Conservation (phyloP, 805 yeast species). For the Kazachstania kunashirensis region DNA sequence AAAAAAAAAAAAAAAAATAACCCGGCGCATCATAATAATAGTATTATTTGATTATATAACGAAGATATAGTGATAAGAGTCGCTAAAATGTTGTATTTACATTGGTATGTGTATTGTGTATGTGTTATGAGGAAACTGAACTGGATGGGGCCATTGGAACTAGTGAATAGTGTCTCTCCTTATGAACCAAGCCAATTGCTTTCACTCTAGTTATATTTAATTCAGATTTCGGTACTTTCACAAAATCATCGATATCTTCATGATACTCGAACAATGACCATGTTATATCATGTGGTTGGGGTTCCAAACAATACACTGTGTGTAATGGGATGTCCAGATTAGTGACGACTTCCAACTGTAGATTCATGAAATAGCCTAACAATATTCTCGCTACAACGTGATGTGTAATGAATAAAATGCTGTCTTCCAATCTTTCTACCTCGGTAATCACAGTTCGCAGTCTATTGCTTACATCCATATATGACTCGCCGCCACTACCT, state of each 20-base stretch:
- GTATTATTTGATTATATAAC: too few species aligned
- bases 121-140: background rate
- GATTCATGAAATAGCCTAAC: conserved; percentile 79
- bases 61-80: too few species aligned
- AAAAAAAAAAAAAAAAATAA: too few species aligned
- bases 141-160: conserved; percentile 62
- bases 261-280: conserved; percentile 85
- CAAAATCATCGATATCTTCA: conserved; percentile 69
- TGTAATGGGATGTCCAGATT: conserved; percentile 90
- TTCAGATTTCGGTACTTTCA: conserved; percentile 42
- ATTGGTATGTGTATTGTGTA: too few species aligned
- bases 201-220: conserved; percentile 43
- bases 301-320: conserved; percentile 80
- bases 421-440: conserved; percentile 83
- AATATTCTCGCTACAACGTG: conserved; percentile 84
- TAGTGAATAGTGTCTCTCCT: conserved; percentile 61
- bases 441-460: conserved; percentile 85
- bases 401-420: conserved; percentile 76
- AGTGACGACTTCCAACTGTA: conserved; percentile 69
- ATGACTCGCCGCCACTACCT: conserved; percentile 95
- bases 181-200: conserved; percentile 59
- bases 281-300: conserved; percentile 91
- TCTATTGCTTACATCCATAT: conserved; percentile 84
- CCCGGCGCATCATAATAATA: too few species aligned
- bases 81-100: too few species aligned